Base-by-base conservation (phyloP, 805 yeast genomes). In the Saturnispora sanitii region DNA sequence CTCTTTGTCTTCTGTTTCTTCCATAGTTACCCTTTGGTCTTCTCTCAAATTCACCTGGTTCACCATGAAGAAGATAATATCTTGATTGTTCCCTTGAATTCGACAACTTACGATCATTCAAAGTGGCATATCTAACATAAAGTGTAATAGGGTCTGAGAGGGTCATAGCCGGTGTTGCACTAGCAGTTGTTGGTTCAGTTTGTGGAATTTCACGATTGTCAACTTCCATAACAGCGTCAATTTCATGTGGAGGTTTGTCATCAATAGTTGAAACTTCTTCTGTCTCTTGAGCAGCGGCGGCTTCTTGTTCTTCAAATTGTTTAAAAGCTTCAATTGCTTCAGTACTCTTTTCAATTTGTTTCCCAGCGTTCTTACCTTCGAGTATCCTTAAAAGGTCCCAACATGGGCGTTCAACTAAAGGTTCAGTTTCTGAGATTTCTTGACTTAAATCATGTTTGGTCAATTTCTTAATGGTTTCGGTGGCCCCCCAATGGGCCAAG, bases 31-130 rank as follows among this genome's bases (percentile, higher is more conserved):
- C n/a, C n/a, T n/a, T n/a, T n/a, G n/a, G n/a, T n/a, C n/a, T n/a
- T n/a, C 70, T 51, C 49, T 62, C 53, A 61, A 54, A 44, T 15
- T 41, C 43, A 12, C 75, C 74, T 3, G 87, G 90, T 53, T 78
- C 87, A 3, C 90, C 90, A 48, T 81, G 79, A 15, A 77, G 53
- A 43, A 78, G 61, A 59, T 81, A 81, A 58, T 79, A 81, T 30
- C 82, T 58, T 17, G 84, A 77, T 40, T 68, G 69, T 12, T 66
- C 71, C 18, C 72, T 63, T 8, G 86, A 78, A 45, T 75, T 73
- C 41, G 65, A 65, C 13, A 69, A 70, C 49, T 81, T 81, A 35
- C 64, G 62, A 57, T 81, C 90, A 2, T 70, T 60, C 37, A 58
- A 63, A 35, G 68, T 64, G 9, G 83, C 66, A 48, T 66, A 73